phyloP scores from a whole-genome alignment of 805 yeast genomes.

The Blastobotrys muscicola region DNA sequence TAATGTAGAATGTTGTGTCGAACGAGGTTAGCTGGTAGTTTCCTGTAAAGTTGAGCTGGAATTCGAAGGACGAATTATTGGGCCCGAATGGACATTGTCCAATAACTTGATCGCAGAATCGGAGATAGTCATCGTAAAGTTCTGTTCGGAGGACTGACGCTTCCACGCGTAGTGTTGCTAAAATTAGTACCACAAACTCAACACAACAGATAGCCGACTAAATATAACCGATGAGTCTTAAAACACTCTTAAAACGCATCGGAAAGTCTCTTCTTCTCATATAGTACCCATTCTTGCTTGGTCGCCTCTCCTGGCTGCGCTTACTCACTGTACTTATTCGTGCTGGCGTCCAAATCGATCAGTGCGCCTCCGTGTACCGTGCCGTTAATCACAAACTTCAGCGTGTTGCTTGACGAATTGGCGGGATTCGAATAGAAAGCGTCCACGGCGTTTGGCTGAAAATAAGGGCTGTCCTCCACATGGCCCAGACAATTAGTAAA shows the following conservation, averaged over 20 bases:
- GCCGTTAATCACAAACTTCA: conserved; percentile 11
- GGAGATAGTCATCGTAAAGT: conserved; percentile 13
- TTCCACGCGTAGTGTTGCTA: conserved; percentile 19
- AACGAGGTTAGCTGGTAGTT: conserved; percentile 18
- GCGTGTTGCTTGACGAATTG: not conserved
- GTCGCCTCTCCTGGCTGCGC: too few species aligned
- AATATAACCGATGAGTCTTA: not conserved
- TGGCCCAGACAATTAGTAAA: conserved; percentile 5
- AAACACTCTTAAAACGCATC: too few species aligned
- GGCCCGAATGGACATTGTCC: conserved; percentile 23
- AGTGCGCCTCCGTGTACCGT: conserved; percentile 9
- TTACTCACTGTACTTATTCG: conserved; percentile 14
- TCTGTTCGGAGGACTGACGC: conserved; percentile 17
- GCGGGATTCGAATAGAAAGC: not conserved
- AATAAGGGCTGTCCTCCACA: not conserved
- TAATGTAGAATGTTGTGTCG: conserved; percentile 18
- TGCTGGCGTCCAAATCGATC: conserved; percentile 13
- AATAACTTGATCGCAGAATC: conserved; percentile 20
- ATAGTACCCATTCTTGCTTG: too few species aligned
- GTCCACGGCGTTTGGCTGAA: conserved; percentile 4
- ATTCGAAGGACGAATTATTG: conserved; percentile 12
- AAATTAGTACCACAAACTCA: conserved; percentile 1
- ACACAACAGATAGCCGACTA: not conserved
- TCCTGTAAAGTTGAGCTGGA: conserved; percentile 10
- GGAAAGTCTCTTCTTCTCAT: too few species aligned